Percentiles rank a stretch among this genome's conserved stretches.
Conservation (phyloP, 768 basidiomycete genomes). For the Pisolithus tinctorius region DNA sequence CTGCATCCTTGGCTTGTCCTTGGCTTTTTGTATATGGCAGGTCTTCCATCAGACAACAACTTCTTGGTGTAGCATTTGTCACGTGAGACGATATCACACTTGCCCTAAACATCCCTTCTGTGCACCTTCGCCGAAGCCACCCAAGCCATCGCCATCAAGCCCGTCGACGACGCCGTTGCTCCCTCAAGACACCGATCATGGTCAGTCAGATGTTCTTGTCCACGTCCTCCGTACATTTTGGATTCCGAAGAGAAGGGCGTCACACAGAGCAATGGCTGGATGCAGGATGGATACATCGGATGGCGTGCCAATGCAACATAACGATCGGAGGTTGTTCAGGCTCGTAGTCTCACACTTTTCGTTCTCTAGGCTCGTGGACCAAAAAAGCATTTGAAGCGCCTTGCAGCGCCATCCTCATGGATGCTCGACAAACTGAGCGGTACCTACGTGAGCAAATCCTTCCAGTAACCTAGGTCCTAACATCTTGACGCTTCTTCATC, state of each 20-base stretch:
- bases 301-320: background rate
- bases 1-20: slow-evolving; percentile 15
- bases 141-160: slow-evolving; percentile 16
- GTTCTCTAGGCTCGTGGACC: slow-evolving; percentile 83
- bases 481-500: background rate
- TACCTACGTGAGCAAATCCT: slow-evolving; percentile 66
- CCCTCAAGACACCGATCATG: slow-evolving; percentile 27
- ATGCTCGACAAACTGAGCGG: slow-evolving; percentile 99
- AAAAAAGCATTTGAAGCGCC: slow-evolving; percentile 98
- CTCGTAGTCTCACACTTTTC: slow-evolving; percentile 11
- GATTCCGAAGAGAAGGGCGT: background rate
- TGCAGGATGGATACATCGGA: slow-evolving; percentile 18
- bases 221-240: background rate
- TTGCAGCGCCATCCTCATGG: slow-evolving; percentile 97
- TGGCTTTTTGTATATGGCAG: background rate
- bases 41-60: background rate
- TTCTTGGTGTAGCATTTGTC: slow-evolving; percentile 1
- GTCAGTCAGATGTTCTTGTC: slow-evolving; percentile 18
- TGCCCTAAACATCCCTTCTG: slow-evolving; percentile 18
- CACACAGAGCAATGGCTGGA: slow-evolving; percentile 19
- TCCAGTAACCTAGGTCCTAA: background rate
- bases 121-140: background rate
- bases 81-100: slow-evolving; percentile 15
- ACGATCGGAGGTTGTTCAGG: background rate
- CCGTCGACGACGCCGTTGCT: slow-evolving; percentile 12